phyloP scores from a whole-genome alignment of 345 rosid genomes.

The Sisymbrium altissimum region DNA sequence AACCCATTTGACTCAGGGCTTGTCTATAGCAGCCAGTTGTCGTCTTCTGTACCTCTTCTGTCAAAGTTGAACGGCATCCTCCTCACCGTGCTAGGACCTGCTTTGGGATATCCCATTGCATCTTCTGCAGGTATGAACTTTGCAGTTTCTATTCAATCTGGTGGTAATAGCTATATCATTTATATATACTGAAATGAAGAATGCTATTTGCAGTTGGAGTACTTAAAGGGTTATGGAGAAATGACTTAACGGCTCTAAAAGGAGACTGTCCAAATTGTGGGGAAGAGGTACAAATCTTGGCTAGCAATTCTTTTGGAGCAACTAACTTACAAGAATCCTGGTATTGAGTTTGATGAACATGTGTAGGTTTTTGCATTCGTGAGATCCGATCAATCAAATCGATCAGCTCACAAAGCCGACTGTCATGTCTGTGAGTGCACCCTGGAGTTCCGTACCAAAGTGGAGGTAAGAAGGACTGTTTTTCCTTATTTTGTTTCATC shows the following conservation, averaged over 20 bases:
- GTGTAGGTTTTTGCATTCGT: constrained; percentile 89
- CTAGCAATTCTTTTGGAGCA: background rate
- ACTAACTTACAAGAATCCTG: background rate
- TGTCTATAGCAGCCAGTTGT: constrained; percentile 41
- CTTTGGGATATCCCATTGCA: constrained; percentile 72
- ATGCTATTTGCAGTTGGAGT: constrained; percentile 57
- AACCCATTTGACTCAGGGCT: constrained; percentile 44
- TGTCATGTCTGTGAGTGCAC: constrained; percentile 91
- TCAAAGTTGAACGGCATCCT: constrained; percentile 57
- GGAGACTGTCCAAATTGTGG: constrained; percentile 97
- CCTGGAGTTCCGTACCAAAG: constrained; percentile 80
- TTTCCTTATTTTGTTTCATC: background rate
- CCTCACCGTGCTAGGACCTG: constrained; percentile 55
- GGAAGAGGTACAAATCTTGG: constrained; percentile 70
- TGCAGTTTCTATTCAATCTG: background rate
- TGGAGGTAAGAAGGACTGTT: constrained; percentile 45
- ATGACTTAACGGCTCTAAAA: constrained; percentile 80
- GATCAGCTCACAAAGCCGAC: constrained; percentile 70
- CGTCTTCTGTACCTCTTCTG: constrained; percentile 45
- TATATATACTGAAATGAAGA: background rate
- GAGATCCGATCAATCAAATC: constrained; percentile 56
- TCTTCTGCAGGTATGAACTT: constrained; percentile 64
- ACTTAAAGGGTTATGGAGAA: constrained; percentile 84
- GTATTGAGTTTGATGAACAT: constrained; percentile 2
- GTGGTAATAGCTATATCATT: too few relatives aligned